phyloP scores from a whole-genome alignment of 345 rosid species.

The Heritiera littoralis region DNA sequence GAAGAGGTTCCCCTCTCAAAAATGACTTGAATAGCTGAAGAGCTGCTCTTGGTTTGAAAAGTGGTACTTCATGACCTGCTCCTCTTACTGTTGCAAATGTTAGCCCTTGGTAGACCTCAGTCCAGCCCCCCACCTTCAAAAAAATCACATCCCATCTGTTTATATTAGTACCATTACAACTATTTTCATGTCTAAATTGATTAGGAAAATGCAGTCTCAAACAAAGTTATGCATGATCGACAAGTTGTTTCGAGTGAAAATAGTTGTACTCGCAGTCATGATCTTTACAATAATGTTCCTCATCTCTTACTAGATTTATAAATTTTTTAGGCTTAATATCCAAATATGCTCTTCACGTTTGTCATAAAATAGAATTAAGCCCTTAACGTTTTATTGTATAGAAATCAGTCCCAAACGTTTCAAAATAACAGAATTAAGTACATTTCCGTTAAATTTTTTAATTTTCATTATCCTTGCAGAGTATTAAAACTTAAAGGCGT shows the following conservation, averaged over 20 bases:
- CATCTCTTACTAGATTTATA: neutral
- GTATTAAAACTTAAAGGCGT: no score
- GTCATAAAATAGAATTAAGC: no score
- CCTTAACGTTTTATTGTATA: no score
- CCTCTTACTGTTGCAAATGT: constrained; percentile 97
- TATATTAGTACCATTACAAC: neutral
- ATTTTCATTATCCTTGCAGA: no score
- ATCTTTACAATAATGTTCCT: neutral
- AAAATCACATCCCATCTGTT: neutral
- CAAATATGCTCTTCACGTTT: no score
- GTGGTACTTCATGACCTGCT: constrained; percentile 97
- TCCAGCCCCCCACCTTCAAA: constrained; percentile 94
- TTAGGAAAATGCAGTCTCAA: neutral
- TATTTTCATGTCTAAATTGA: neutral
- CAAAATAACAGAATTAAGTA: no score
- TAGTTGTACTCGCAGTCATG: neutral
- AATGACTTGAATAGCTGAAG: constrained; percentile 80
- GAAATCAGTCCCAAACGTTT: no score
- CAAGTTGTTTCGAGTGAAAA: neutral
- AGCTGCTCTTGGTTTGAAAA: constrained; percentile 88
- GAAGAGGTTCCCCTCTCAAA: constrained; percentile 74
- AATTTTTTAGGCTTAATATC: no score
- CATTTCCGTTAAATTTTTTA: no score
- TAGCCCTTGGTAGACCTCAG: constrained; percentile 84
- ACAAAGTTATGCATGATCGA: neutral